Evolutionary conservation across 169 alveolate species (phyloP), one percentile per base, ranked within the genome.

Genomic region (Eimeria brunetti): DNA sequence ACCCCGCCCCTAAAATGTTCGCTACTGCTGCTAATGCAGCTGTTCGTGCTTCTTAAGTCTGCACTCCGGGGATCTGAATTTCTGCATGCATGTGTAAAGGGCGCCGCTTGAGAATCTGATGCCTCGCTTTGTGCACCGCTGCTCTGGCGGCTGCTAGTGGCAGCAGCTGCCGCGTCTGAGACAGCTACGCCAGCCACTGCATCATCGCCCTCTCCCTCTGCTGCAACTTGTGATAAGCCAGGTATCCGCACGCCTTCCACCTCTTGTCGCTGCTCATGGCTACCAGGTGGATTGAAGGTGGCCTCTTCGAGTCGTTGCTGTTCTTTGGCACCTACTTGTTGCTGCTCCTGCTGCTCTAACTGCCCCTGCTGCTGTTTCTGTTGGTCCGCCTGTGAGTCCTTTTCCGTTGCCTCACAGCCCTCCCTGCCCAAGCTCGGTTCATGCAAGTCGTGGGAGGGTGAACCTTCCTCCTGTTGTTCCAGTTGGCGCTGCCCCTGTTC

Each of bases 101-200:
- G 67, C 33, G 73, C 9, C 56, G 49, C 69, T 41, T 30, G 58
- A 49, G 58, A 53, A 56, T 22, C 16, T 36, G 75, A 30, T 33
- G 76, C 58, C 38, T 83, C 90, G 22, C 76, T 51, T 18, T 20
- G 73, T 16, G 49, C 46, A 46, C 73, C 83, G 62, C 80, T 62
- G 92, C 81, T 86, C 81, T 81, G 3, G 92, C 92, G 18, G 92
- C 80, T 44, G 81, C 64, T 62, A 33, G 58, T 22, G 81, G 90
- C 41, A 83, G 58, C 56, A 22, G 11, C 56, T 53, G 53, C 38
- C 67, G 41, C 76, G 56, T n/a, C 46, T 41, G 51, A 38, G 24
- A 33, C 90, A 56, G 20, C 53, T 24, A 53, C 76, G n/a, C 12
- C 75, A 20, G 75, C 58, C 18, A 33, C 75, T 53, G 53, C 36